Conservation (phyloP, 2,329 filamentous ascomycete species). For the Furcasterigmium furcatum region DNA sequence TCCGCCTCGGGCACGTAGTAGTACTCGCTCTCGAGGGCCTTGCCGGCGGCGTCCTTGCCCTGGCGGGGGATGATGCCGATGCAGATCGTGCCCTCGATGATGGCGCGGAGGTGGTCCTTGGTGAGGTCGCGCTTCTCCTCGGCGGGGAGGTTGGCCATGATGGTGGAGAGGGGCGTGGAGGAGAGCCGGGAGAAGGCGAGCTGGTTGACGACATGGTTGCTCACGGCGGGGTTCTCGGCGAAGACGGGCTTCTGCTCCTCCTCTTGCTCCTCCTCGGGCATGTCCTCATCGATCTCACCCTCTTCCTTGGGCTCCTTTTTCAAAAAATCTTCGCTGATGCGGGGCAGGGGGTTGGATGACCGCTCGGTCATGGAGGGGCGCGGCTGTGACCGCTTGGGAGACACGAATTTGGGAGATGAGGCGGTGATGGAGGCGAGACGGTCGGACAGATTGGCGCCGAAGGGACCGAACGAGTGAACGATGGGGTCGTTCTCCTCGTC, state of each 20-base stretch:
- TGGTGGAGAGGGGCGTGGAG: slow-evolving; percentile 84
- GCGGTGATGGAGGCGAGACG: slow-evolving; percentile 77
- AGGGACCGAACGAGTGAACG: slow-evolving; percentile 87
- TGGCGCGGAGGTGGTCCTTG: slow-evolving; percentile 61
- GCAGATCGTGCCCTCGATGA: slow-evolving; percentile 73
- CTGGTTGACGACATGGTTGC: slow-evolving; percentile 92
- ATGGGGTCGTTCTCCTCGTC: slow-evolving; percentile 95
- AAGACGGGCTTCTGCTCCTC: slow-evolving; percentile 14
- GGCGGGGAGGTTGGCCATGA: slow-evolving; percentile 79
- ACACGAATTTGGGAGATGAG: slow-evolving; percentile 54
- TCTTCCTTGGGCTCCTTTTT: slow-evolving; percentile 8
- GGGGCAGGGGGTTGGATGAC: not conserved
- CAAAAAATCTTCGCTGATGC: not conserved
- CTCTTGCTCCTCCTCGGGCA: slow-evolving; percentile 7
- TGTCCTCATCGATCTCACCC: slow-evolving; percentile 1
- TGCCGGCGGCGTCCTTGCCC: slow-evolving; percentile 94
- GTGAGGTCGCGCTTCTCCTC: slow-evolving; percentile 58
- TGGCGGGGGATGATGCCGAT: slow-evolving; percentile 86
- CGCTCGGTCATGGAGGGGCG: slow-evolving; percentile 4
- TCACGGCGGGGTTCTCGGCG: slow-evolving; percentile 38
- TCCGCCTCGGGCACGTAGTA: slow-evolving; percentile 94
- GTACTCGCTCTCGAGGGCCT: slow-evolving; percentile 91
- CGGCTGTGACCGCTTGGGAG: slow-evolving; percentile 9
- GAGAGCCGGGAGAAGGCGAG: slow-evolving; percentile 91
- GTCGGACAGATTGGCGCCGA: slow-evolving; percentile 79